Conservation (phyloP, 2,329 filamentous ascomycete genomes). For the Whalleya microplaca region DNA sequence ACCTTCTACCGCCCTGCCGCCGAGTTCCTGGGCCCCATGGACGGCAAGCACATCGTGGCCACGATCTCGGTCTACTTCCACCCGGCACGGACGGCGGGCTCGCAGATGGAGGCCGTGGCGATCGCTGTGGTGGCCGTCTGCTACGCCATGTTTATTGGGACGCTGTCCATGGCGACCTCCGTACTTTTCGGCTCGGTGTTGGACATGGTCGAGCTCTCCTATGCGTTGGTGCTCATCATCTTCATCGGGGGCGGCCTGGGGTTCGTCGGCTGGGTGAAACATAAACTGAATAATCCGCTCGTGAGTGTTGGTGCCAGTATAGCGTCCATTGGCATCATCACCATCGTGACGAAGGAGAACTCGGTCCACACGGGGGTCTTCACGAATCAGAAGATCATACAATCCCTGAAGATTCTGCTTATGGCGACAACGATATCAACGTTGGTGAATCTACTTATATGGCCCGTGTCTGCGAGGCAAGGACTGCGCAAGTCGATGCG, state of each 20-base stretch:
- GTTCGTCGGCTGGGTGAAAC: constrained; percentile 86
- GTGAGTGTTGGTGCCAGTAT: constrained; percentile 86
- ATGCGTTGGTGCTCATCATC: constrained; percentile 77
- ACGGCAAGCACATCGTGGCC: constrained; percentile 92
- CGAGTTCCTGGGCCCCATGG: constrained; percentile 75
- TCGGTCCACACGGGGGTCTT: constrained; percentile 82
- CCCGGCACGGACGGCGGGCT: constrained; percentile 81
- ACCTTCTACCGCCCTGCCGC: constrained; percentile 80
- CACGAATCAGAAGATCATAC: constrained; percentile 77
- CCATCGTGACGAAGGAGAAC: constrained; percentile 88
- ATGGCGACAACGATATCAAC: constrained; percentile 75
- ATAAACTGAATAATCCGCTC: constrained; percentile 74
- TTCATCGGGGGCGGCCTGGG: constrained; percentile 88
- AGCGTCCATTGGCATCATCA: constrained; percentile 86
- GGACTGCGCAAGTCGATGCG: constrained; percentile 75
- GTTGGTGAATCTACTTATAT: constrained; percentile 76
- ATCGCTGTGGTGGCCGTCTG: constrained; percentile 77
- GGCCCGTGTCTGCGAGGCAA: constrained; percentile 75
- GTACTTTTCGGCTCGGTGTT: constrained; percentile 73
- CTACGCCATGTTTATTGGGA: constrained; percentile 76
- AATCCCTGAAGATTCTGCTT: constrained; percentile 82
- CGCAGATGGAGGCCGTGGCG: constrained; percentile 84
- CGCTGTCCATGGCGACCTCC: constrained; percentile 87
- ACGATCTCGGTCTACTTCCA: constrained; percentile 96
- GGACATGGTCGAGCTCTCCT: constrained; percentile 70